Evolutionary conservation across 768 basidiomycete genomes (phyloP).

Genomic region (Xerocomellus dryophilus): DNA sequence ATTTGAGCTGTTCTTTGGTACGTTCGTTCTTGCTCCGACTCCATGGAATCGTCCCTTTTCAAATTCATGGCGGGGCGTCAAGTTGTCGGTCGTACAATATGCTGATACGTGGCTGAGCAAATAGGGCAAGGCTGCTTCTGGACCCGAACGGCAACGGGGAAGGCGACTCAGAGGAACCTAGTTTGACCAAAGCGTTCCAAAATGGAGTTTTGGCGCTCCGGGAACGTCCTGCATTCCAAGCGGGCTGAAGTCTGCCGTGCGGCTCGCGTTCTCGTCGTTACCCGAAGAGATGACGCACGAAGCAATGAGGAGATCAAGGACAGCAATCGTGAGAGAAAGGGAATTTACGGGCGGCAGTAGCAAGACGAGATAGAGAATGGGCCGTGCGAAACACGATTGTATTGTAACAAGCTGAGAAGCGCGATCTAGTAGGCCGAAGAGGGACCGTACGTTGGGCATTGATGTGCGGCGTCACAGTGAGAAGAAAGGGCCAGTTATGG

Average conservation of each 20-base stretch:
- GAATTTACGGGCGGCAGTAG: neutral
- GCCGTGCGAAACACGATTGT: neutral
- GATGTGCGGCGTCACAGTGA: conserved; percentile 4
- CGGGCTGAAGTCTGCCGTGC: conserved; percentile 59
- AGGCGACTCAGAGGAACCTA: conserved; percentile 63
- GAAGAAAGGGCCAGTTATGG: conserved; percentile 13
- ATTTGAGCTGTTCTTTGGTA: conserved; percentile 83
- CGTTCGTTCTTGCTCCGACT: conserved; percentile 22
- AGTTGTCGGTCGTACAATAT: neutral
- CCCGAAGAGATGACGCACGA: conserved; percentile 64
- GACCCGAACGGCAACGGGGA: conserved; percentile 29
- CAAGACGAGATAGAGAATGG: neutral
- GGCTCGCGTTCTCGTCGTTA: conserved; percentile 69
- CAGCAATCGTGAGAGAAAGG: conserved; percentile 27
- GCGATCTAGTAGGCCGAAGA: neutral
- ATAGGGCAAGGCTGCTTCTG: conserved; percentile 60
- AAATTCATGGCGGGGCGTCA: conserved; percentile 1
- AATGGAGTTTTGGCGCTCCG: conserved; percentile 76
- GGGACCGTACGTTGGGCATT: neutral
- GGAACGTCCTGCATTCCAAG: conserved; percentile 71
- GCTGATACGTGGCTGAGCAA: neutral
- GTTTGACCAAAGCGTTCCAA: conserved; percentile 65
- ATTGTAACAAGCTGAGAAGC: neutral
- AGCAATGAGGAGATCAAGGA: conserved; percentile 55
- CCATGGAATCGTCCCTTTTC: neutral